phyloP scores from a whole-genome alignment of 345 rosid genomes.

The Nasturtium officinale region DNA sequence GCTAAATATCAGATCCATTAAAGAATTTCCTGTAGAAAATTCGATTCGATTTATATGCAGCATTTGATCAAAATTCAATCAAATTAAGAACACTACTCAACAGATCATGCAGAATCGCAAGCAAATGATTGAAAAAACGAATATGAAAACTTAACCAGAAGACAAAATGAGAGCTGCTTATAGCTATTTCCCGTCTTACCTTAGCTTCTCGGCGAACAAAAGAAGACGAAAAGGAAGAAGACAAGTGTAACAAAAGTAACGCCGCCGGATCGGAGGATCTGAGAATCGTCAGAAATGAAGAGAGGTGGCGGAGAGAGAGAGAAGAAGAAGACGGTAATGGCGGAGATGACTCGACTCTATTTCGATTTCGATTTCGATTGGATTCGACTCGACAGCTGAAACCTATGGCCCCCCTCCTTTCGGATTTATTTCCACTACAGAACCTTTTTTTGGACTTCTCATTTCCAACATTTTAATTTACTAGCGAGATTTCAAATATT shows the following conservation, averaged over 20 bases:
- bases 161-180: constrained; percentile 3
- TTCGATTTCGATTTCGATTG: constrained; percentile 19
- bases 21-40: constrained; percentile 8
- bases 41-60: constrained; percentile 21
- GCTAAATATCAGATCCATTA: constrained; percentile 34
- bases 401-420: constrained; percentile 42
- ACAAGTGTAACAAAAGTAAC: constrained; percentile 33
- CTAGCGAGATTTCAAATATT: too few relatives aligned
- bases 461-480: background rate
- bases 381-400: constrained; percentile 41
- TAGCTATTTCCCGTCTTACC: constrained; percentile 32
- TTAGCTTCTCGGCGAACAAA: constrained; percentile 12
- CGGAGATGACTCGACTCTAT: constrained; percentile 38
- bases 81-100: constrained; percentile 2
- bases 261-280: constrained; percentile 43
- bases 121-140: constrained; percentile 15
- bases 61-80: constrained; percentile 31
- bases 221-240: background rate
- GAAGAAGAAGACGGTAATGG: constrained; percentile 37
- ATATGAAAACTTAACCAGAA: constrained; percentile 24
- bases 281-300: constrained; percentile 23
- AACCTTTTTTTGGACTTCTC: constrained; percentile 40
- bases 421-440: constrained; percentile 43
- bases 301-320: constrained; percentile 35
- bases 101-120: constrained; percentile 19